Base-by-base conservation (phyloP, 495 filamentous ascomycete genomes). In the Wilcoxina mikolae region DNA sequence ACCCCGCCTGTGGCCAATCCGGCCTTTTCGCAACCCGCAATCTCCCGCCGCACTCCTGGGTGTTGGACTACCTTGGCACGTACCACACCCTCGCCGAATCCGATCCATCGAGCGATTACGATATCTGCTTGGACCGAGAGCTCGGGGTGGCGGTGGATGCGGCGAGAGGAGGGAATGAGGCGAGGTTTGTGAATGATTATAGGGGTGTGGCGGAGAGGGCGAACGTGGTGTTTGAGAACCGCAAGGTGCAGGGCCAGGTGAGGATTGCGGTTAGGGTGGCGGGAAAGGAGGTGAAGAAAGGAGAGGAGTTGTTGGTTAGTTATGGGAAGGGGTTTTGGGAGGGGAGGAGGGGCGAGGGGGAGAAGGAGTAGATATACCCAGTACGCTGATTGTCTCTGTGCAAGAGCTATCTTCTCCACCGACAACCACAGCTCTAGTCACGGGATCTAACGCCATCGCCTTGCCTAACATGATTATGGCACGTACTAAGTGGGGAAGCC, bases 131-230 rank as follows among this genome's bases (percentile, higher is more conserved):
- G 0, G 76, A 79, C 61, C 68, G 75, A 28, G 77, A 79, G 3
- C 20, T 56, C 2, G 75, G 72, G 22, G 65, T 86, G 0, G 79
- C 77, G 3, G 73, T 86, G 15, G 83, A 87, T 62, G 83, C 81
- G 2, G 70, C 65, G 4, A 69, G 63, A 10, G 64, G 62, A 42
- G 83, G 83, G 3, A 86, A 84, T 58, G 83, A 87, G 67, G 81
- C 77, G 2, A 67, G 83, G 9, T 85, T 83, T 64, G 72, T 82
- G 28, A 87, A 87, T 59, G 83, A 87, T 65, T 87, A 83, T 58
- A 73, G 83, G 17, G 82, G 83, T 0, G 71, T 86, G 3, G 66
- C 66, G 0, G 68, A 64, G 10, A 62, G 69, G 28, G 65, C 68
- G 2, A 65, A 66, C 29, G 57, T 59, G 9, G 43, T 54, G 28